These are phyloP conservation scores for Skeletonema marinoi DNA, from an alignment of 108 stramenopile species.

Conservation along the genomic window DNA sequence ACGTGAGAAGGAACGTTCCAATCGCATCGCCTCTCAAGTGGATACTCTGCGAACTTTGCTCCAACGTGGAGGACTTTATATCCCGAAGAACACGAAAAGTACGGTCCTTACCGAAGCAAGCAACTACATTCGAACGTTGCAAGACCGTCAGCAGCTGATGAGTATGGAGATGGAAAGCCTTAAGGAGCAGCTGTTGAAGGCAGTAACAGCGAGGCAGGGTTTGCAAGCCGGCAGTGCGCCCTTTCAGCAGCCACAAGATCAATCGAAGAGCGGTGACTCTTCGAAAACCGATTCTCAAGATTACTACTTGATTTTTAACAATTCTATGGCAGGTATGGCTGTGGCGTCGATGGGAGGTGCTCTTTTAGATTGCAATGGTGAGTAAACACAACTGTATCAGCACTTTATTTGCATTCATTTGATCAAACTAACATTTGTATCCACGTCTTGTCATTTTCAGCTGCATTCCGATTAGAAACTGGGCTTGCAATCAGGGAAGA, in stretches of 20 bases:
- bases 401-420: neutral
- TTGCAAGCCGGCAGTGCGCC: neutral
- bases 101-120: constrained; percentile 48
- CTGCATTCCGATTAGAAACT: constrained; percentile 21
- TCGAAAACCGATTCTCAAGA: constrained; percentile 4
- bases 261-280: neutral
- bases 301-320: constrained; percentile 36
- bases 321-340: constrained; percentile 38
- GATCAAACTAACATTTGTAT: neutral
- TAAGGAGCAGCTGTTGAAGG: constrained; percentile 18
- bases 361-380: constrained; percentile 41
- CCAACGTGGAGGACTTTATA: constrained; percentile 42
- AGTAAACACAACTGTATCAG: neutral
- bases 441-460: constrained; percentile 2
- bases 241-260: neutral
- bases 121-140: constrained; percentile 46
- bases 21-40: constrained; percentile 44
- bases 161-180: constrained; percentile 28
- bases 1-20: constrained; percentile 48
- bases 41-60: constrained; percentile 38
- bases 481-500: constrained; percentile 3
- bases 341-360: constrained; percentile 49
- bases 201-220: constrained; percentile 10
- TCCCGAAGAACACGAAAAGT: constrained; percentile 49
- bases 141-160: constrained; percentile 46